These are phyloP conservation scores for Salvia sclarea DNA, from an alignment of 305 asterid genomes.

Conservation along the genomic window DNA sequence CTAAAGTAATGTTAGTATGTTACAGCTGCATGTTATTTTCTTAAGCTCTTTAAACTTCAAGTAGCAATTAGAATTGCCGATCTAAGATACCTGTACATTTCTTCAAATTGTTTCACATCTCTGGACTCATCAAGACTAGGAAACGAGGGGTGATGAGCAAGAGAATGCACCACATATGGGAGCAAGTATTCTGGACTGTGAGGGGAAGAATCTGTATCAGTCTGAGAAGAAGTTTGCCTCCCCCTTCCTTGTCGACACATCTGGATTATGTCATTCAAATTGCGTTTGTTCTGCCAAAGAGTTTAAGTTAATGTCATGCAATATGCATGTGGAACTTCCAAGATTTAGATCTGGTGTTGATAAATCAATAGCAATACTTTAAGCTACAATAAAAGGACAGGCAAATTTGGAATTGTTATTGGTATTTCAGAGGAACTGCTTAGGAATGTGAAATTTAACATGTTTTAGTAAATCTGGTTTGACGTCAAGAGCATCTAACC, in stretches of 20 bases:
- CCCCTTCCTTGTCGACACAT: constrained; percentile 86
- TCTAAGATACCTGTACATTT: constrained; percentile 76
- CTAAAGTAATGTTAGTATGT: constrained; percentile 16
- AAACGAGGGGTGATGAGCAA: constrained; percentile 83
- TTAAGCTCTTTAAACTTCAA: constrained; percentile 19
- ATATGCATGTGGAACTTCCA: constrained; percentile 16
- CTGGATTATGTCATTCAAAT: constrained; percentile 84
- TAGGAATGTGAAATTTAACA: background rate
- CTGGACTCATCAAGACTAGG: constrained; percentile 83
- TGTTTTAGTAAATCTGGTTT: constrained; percentile 8
- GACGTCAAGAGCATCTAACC: background rate
- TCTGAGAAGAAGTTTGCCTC: constrained; percentile 63
- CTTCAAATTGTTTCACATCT: constrained; percentile 77
- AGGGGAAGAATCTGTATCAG: constrained; percentile 59
- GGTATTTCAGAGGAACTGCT: background rate
- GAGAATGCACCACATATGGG: constrained; percentile 87
- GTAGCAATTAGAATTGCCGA: constrained; percentile 33
- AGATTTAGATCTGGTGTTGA: constrained; percentile 5
- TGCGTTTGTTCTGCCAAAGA: constrained; percentile 70
- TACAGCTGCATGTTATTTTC: constrained; percentile 31
- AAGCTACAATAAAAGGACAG: constrained; percentile 17
- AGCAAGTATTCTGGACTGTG: constrained; percentile 80
- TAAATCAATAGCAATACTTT: constrained; percentile 14
- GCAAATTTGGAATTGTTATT: background rate
- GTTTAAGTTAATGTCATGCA: constrained; percentile 32